Evolutionary conservation across 352 stramenopile genomes (phyloP).

Genomic region (Phytopythium kandeliae): DNA sequence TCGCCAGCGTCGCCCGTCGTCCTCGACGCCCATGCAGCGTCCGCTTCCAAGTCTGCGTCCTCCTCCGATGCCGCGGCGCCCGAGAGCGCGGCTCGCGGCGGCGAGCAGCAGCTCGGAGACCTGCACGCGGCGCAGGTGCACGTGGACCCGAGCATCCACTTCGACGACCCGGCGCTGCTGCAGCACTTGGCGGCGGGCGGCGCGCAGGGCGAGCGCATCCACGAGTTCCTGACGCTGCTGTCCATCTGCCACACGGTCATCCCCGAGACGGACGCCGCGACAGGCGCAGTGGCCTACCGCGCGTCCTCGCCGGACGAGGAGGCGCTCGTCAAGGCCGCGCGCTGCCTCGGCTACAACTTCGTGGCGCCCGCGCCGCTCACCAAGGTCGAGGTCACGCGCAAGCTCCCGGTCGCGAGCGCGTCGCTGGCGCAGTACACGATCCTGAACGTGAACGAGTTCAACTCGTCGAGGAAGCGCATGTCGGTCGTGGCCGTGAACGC

Average conservation of each 20-base stretch:
- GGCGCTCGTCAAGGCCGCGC: slow-evolving; percentile 55
- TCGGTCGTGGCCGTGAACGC: slow-evolving; percentile 88
- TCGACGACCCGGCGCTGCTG: slow-evolving; percentile 41
- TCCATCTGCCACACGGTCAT: slow-evolving; percentile 68
- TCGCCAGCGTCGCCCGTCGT: slow-evolving; percentile 4
- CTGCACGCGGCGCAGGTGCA: slow-evolving; percentile 38
- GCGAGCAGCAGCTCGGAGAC: slow-evolving; percentile 6
- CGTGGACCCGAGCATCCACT: slow-evolving; percentile 41
- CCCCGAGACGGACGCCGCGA: slow-evolving; percentile 55
- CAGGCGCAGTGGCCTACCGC: slow-evolving; percentile 32
- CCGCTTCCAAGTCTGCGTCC: too few relatives aligned
- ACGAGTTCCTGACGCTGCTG: slow-evolving; percentile 56
- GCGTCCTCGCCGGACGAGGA: slow-evolving; percentile 66
- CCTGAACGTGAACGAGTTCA: slow-evolving; percentile 84
- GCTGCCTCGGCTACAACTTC: slow-evolving; percentile 60
- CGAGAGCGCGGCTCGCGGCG: neutral
- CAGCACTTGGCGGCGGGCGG: slow-evolving; percentile 28
- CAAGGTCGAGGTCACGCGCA: slow-evolving; percentile 44
- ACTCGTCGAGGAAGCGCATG: slow-evolving; percentile 97
- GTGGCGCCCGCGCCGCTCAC: slow-evolving; percentile 36
- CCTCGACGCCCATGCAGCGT: neutral
- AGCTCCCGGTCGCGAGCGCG: slow-evolving; percentile 11
- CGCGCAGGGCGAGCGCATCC: slow-evolving; percentile 26
- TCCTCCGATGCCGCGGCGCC: neutral
- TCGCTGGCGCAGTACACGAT: slow-evolving; percentile 30